Base-by-base conservation (phyloP, 768 basidiomycete genomes). In the Agrocybe chaxingu region DNA sequence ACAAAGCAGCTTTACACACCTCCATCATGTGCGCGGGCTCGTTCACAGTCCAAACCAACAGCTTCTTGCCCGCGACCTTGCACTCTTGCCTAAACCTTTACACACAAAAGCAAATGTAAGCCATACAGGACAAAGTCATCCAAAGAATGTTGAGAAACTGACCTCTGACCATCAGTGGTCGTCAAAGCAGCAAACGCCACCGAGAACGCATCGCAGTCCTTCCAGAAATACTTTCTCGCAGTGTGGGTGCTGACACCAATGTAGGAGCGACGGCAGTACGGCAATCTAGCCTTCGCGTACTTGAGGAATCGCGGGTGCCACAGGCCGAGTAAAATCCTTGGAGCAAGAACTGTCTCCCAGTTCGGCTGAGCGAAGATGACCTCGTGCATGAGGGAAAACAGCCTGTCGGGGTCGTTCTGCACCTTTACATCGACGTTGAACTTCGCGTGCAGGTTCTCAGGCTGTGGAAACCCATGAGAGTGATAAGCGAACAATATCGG, bases 31-130 rank as follows among this genome's bases (percentile, higher is more conserved):
- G 84, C 47, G 82, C 82, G 8, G 84, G 84, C 41, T 85, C 78
- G 62, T 99, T 99, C 24, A 98, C 96, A 0, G 97, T 99, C 97
- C 95, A 98, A 3, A 93, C 92, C 80, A 95, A 87, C 49, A 98
- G 58, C 57, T 78, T 77, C 78, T 97, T 97, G 13, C 87, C 87
- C 1, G 82, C 82, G 11, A 63, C 73, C 64, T 84, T 84, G 71
- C 92, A 94, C 57, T 94, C 88, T 41, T 74, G 68, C 48, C 85
- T 73, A 74, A 99, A 98, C 72, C 95, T 80, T 58, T 34, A 31
- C 24, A 24, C 24, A 48, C 42, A 47, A 18, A 43, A 48, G 45
- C 30, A 41, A 50, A 32, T 12, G 18, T 34, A 46, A 46, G 33
- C 36, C 12, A 16, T 51, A 38, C 7, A 46, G 31, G 34, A 18